Base-by-base conservation (phyloP, 306 rosid species). In the Pterocarpus macrocarpus region DNA sequence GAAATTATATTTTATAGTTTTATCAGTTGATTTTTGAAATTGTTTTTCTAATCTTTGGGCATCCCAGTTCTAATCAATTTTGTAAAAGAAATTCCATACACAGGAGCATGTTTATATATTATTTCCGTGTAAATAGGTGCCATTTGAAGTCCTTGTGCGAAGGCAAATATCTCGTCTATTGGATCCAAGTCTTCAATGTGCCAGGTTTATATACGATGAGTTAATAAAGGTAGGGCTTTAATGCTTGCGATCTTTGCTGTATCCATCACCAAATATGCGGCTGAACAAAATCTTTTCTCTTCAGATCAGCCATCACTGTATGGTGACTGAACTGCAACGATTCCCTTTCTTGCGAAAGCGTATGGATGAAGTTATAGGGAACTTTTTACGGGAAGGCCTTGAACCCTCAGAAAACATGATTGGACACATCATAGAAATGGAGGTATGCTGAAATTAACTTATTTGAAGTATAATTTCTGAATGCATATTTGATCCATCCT, bases 101-200 rank as follows among this genome's bases (percentile, higher is more conserved):
- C 45, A 41, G 52, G 73, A 76, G 38, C 64, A 69, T 30, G 10
- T 77, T 30, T 76, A 75, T 80, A 58, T 66, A 55, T 64, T 67
- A 80, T 61, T 68, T 80, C 39, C 74, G 34, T 76, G 75, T 72
- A 73, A 65, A 58, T 79, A 96, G 99, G 97, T 92, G 34, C 99
- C 99, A 30, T 96, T 96, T 86, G 99, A 96, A 87, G 94, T 91
- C 87, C 98, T 96, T 75, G 84, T 96, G 75, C 86, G 99, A 73
- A 89, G 97, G 90, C 99, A 96, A 85, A 92, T 93, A 82, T 89
- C 94, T 78, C 97, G 97, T 43, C 82, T 96, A 76, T 84, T 90
- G 83, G 99, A 96, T 89, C 99, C 99, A 81, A 93, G 99, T 88
- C 97, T 93, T 82, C 99, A 96, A 82, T 96, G 99, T 83, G 97